Percentiles rank a stretch among this genome's conserved stretches.
Evolutionary conservation across 2,329 filamentous ascomycete genomes (phyloP).

Genomic region (Parastagonospora avenae): DNA sequence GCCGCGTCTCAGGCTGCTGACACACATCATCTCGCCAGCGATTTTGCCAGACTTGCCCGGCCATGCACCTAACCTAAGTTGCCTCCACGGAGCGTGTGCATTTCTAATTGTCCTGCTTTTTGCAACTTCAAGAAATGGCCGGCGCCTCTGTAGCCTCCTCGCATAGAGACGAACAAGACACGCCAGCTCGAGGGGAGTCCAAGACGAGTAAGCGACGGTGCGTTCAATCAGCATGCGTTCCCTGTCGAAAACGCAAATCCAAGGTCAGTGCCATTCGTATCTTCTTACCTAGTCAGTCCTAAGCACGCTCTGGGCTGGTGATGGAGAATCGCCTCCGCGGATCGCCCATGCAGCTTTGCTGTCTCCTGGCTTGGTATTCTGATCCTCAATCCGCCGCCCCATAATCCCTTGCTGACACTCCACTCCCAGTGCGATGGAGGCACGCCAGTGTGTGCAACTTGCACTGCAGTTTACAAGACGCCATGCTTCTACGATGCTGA

Average conservation of each 20-base stretch:
- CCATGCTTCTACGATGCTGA: constrained; percentile 57
- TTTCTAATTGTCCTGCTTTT: constrained; percentile 9
- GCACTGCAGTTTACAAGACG: constrained; percentile 57
- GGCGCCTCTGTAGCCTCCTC: constrained; percentile 28
- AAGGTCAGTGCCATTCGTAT: constrained; percentile 45
- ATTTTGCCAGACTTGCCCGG: neutral
- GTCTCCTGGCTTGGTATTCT: constrained; percentile 1
- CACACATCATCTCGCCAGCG: neutral
- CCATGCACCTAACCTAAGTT: constrained; percentile 5
- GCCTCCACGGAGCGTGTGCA: constrained; percentile 24
- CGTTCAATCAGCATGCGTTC: constrained; percentile 52
- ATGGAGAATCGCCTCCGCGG: constrained; percentile 24
- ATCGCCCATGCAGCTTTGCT: constrained; percentile 5
- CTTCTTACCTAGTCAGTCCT: neutral
- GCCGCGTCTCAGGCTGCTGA: neutral
- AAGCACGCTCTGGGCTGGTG: constrained; percentile 7
- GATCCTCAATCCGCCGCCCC: neutral
- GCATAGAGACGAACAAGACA: constrained; percentile 26
- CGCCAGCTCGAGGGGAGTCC: constrained; percentile 24
- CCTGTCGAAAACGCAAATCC: constrained; percentile 58
- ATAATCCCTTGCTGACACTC: constrained; percentile 17
- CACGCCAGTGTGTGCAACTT: constrained; percentile 56
- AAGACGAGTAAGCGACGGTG: constrained; percentile 43
- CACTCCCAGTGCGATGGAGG: constrained; percentile 55
- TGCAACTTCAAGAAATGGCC: constrained; percentile 29